Percentiles rank a stretch among this genome's conserved stretches.
phyloP scores from a whole-genome alignment of 1,139 yeast genomes.

The Yamadazyma atmosphaerica region DNA sequence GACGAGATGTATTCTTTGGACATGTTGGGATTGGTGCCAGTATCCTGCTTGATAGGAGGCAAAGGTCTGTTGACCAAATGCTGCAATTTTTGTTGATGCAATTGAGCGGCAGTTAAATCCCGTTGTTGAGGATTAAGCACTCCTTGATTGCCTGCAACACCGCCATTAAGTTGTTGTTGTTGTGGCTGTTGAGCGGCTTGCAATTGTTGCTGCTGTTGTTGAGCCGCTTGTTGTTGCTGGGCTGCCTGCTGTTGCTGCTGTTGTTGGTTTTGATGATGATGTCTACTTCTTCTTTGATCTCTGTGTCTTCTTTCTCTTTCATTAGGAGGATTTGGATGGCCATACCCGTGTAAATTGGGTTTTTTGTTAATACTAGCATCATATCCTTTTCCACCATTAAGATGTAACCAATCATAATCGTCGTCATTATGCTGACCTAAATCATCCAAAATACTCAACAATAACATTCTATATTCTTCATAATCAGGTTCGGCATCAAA shows the following conservation, averaged over 20 bases:
- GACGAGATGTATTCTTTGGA: slow-evolving; percentile 18
- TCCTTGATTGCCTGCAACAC: slow-evolving; percentile 7
- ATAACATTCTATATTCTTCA: slow-evolving; percentile 74
- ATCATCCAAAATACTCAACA: slow-evolving; percentile 70
- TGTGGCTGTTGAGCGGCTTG: slow-evolving; percentile 2
- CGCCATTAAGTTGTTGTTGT: slow-evolving; percentile 6
- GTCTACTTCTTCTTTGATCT: slow-evolving; percentile 42
- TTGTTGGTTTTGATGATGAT: slow-evolving; percentile 31
- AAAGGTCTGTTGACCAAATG: slow-evolving; percentile 52
- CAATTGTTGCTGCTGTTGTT: slow-evolving; percentile 7
- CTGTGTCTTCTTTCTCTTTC: slow-evolving; percentile 56
- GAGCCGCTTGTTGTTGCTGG: slow-evolving; percentile 17
- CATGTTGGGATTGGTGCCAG: slow-evolving; percentile 20
- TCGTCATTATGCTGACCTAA: slow-evolving; percentile 79
- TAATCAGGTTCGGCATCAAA: slow-evolving; percentile 97
- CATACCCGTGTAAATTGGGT: slow-evolving; percentile 90
- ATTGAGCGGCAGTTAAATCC: slow-evolving; percentile 28
- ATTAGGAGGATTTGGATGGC: slow-evolving; percentile 58
- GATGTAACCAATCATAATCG: slow-evolving; percentile 91
- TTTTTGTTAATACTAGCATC: slow-evolving; percentile 78
- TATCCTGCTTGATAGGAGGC: slow-evolving; percentile 51
- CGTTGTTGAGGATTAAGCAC: slow-evolving; percentile 13
- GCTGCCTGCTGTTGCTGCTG: slow-evolving; percentile 21
- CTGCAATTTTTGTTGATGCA: slow-evolving; percentile 52
- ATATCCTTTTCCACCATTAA: slow-evolving; percentile 93